Conservation (phyloP, 371 early-diverging fungal genomes). For the Synchytrium microbalum region DNA sequence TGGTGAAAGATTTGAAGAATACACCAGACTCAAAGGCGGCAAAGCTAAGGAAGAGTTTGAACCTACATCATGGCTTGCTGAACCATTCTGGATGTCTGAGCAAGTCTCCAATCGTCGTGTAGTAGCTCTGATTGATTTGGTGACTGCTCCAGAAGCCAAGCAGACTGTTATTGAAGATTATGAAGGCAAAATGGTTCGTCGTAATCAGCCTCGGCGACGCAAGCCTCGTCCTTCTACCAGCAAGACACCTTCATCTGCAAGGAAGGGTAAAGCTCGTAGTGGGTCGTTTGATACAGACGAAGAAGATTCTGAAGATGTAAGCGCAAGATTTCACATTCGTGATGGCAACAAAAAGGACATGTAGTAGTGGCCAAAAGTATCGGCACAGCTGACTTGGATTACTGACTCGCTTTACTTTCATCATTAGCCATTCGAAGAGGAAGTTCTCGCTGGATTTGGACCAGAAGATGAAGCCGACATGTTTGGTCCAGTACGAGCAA, state of each 20-base stretch:
- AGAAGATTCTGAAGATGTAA: slow-evolving; percentile 6
- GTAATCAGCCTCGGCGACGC: not conserved
- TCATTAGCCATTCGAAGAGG: no score
- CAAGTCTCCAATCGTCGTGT: slow-evolving; percentile 32
- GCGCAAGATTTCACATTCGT: no score
- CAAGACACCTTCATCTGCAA: not conserved
- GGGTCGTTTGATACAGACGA: slow-evolving; percentile 2
- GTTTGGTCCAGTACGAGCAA: not conserved
- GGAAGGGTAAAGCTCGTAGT: not conserved
- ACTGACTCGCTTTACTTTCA: no score
- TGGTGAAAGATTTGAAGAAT: slow-evolving; percentile 26
- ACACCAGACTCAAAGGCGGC: slow-evolving; percentile 29
- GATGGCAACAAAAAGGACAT: no score
- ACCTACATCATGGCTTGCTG: slow-evolving; percentile 5
- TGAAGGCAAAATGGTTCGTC: not conserved
- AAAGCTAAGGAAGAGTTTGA: slow-evolving; percentile 23
- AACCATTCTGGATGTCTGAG: slow-evolving; percentile 43
- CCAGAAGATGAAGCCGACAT: not conserved
- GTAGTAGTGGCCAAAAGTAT: no score
- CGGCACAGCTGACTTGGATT: no score
- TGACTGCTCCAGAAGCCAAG: slow-evolving; percentile 9
- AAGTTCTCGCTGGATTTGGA: not conserved
- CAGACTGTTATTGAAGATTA: not conserved
- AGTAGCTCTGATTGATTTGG: slow-evolving; percentile 29
- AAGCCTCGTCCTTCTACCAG: not conserved